Evolutionary conservation across 2,329 filamentous ascomycete species (phyloP).

Genomic region (Monilinia vaccinii-corymbosi): DNA sequence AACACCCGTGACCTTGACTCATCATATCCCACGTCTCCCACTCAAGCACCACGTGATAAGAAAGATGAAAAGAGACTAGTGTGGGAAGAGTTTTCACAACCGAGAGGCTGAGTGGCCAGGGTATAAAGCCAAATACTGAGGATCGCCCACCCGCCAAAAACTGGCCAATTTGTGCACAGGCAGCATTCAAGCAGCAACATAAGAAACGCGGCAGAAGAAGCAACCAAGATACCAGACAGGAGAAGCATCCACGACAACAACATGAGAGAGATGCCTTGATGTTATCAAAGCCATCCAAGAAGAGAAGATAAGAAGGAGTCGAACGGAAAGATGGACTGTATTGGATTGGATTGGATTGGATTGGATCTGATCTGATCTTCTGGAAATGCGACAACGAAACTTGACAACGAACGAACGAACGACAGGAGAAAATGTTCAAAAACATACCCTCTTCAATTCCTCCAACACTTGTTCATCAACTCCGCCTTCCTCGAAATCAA

Average conservation of each 20-base stretch:
- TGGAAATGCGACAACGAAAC: conserved; percentile 1
- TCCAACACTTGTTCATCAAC: conserved; percentile 80
- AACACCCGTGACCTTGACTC: too few relatives aligned
- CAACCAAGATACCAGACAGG: background rate
- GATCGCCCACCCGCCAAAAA: conserved; percentile 26
- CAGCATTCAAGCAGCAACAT: conserved; percentile 10
- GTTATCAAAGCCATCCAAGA: background rate
- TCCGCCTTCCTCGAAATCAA: conserved; percentile 95
- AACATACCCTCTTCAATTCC: conserved; percentile 77
- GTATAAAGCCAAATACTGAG: conserved; percentile 31
- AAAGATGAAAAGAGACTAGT: conserved; percentile 21
- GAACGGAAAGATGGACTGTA: background rate
- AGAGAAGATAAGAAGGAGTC: background rate
- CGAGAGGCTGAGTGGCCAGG: conserved; percentile 18
- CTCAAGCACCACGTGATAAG: conserved; percentile 15
- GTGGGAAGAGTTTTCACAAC: conserved; percentile 18
- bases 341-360: too few relatives aligned
- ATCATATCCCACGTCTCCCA: background rate
- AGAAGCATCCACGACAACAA: background rate
- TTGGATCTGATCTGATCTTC: too few relatives aligned
- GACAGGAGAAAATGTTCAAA: background rate
- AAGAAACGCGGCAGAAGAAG: background rate
- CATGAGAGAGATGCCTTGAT: background rate
- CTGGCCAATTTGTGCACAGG: conserved; percentile 15
- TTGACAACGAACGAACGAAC: background rate